Evolutionary conservation across 2,329 filamentous ascomycete genomes (phyloP), one percentile per base, ranked within the genome.

Genomic region (Zymoseptoria brevis): DNA sequence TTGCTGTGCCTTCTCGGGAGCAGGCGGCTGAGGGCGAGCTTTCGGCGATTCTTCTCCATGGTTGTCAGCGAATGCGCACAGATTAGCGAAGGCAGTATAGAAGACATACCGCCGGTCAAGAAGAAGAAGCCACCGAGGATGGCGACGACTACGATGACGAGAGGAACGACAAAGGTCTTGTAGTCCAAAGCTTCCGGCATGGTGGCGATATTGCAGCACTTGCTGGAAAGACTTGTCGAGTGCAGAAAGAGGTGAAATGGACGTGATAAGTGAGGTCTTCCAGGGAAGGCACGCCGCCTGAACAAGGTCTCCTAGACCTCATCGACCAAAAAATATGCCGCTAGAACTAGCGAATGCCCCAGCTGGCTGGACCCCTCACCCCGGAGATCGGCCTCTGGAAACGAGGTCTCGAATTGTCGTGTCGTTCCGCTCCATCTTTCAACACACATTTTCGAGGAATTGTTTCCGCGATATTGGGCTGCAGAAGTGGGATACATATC

Each of bases 51-150:
- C 35, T 45, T 45, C 35, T 45, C 4, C 16, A 2, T 45, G 13
- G 35, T 45, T 2, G 35, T 45, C 35, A 45, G 35, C 13, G 11
- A 7, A 13, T 45, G 13, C 16, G 13, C 13, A 16, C 6, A 8
- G 26, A 8, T 29, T 29, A 29, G 26, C 26, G 26, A 29, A 29
- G 26, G 26, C 26, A 8, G 26, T 29, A 8, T 8, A 29, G 1
- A 57, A 41, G 54, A 41, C 26, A 60, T 30, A 49, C 58, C 58
- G 35, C 35, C 35, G 83, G 71, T 88, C 88, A 56, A 58, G 50
- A 60, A 30, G 55, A 53, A 62, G 55, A 62, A 55, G 45, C 60
- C 60, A 19, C 57, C 60, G 41, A 62, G 22, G 19, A 62, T 13
- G 49, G 57, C 60, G 48, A 64, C 45, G 50, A 56, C 57, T 35